A percentile compares a stretch with the other conserved stretches of the same genome.
These are phyloP conservation scores for Myxozyma melibiosi DNA, from an alignment of 805 yeast genomes.

Conservation along the genomic window DNA sequence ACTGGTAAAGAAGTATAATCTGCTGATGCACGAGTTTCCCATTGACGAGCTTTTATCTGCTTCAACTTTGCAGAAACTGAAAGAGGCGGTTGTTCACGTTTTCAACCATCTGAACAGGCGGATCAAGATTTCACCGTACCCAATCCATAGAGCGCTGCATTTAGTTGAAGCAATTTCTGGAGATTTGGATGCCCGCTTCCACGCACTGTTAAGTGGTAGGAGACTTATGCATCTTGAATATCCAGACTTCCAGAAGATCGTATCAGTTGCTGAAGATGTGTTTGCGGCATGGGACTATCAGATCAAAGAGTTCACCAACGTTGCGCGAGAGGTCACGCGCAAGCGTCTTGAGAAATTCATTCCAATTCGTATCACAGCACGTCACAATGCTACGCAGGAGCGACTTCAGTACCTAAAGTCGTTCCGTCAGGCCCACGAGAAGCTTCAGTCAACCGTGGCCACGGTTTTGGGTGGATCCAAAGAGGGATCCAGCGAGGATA, in stretches of 20 bases:
- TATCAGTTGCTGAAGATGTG: constrained; percentile 42
- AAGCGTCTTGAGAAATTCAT: constrained; percentile 72
- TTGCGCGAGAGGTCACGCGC: constrained; percentile 74
- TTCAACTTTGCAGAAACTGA: constrained; percentile 49
- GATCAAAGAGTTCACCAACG: constrained; percentile 61
- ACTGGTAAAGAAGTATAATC: constrained; percentile 57
- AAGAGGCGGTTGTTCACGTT: constrained; percentile 49
- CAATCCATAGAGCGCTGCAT: constrained; percentile 62
- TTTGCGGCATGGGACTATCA: constrained; percentile 61
- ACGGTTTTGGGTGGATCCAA: constrained; percentile 32
- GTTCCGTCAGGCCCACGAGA: constrained; percentile 59
- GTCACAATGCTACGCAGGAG: constrained; percentile 46
- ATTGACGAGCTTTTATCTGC: constrained; percentile 59
- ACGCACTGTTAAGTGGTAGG: constrained; percentile 43
- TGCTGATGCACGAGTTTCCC: constrained; percentile 71
- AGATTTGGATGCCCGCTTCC: constrained; percentile 55
- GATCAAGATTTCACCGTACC: constrained; percentile 61
- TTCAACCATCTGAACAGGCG: constrained; percentile 64
- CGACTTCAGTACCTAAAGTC: constrained; percentile 48
- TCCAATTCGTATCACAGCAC: constrained; percentile 60
- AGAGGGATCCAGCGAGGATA: constrained; percentile 3
- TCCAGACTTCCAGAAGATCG: constrained; percentile 45
- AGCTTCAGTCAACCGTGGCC: constrained; percentile 47
- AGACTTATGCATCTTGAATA: constrained; percentile 52
- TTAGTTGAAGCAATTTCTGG: constrained; percentile 66